Evolutionary conservation across 352 stramenopile species (phyloP), one percentile per base, ranked within the genome.

Genomic region (Pythium oligandrum): DNA sequence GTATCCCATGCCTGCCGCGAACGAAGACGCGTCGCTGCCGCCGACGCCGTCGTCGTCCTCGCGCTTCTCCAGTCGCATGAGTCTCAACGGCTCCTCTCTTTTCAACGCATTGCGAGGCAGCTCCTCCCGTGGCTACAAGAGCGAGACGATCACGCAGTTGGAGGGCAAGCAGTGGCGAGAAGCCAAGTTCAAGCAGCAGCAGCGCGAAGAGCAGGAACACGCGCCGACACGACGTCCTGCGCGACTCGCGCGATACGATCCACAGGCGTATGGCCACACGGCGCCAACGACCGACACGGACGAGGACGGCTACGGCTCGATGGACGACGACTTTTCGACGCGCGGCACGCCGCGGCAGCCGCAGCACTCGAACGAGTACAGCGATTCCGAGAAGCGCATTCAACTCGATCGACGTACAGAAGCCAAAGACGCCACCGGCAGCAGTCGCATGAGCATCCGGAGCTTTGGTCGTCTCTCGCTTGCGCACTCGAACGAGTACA

Each of bases 401-500:
- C 43, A 31, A 11, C 43, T 48, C 17, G 17, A 26, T 26, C 17
- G 17, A 26, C 17, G 17, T 1, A 43, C 38, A 43, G 38, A 43
- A 43, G 38, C 38, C 38, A 43, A 43, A 43, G 38, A 43, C 38
- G 38, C 43, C 43, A 31, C 43, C 43, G 9, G 9, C 43, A 31
- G 9, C 43, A 48, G 43, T 48, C 43, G 43, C 43, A 31, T 48
- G 43, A 48, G 43, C 43, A 11, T 31, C 43, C 43, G 43, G 38
- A 30, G 43, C 43, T 30, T 48, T 48, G 17, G 43, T 30, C 43
- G 43, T 30, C 43, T 48, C 43, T 48, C 43, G 1, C 43, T 48
- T 11, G 9, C 9, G 9, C 43, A 48, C 43, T 31, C 43, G 43
- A 48, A 11, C 44, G 55, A 64, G 26, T 61, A 61, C 48, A 69